Conservation (phyloP, 202 grass and related monocot genomes). For the Bolboschoenoplectus hybrid region DNA sequence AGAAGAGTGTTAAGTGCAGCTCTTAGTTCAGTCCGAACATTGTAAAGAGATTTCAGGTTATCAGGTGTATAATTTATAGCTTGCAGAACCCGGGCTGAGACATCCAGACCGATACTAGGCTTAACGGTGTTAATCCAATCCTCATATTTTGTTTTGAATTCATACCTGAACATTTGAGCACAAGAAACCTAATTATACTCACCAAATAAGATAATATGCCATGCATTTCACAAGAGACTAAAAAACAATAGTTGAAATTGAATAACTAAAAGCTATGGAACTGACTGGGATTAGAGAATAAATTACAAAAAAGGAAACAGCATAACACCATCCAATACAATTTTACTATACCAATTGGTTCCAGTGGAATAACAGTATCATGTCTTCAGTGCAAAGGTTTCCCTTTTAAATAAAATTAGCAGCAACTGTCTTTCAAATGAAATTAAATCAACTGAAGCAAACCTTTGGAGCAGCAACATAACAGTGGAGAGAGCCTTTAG, state of each 20-base stretch:
- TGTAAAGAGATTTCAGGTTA: conserved; percentile 86
- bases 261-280: not conserved
- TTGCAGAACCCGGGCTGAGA: conserved; percentile 68
- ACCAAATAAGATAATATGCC: conserved; percentile 15
- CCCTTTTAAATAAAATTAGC: not conserved
- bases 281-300: conserved; percentile 11
- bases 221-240: not conserved
- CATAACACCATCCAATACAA: not conserved
- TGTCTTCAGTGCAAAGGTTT: not conserved
- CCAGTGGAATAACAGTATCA: not conserved
- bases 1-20: conserved; percentile 84
- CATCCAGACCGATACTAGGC: conserved; percentile 80
- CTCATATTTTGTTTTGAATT: conserved; percentile 84
- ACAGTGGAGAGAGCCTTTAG: conserved; percentile 76
- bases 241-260: not conserved
- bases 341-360: not conserved
- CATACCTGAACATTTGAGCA: conserved; percentile 61
- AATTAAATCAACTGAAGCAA: conserved; percentile 43
- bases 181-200: conserved; percentile 7
- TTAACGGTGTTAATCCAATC: conserved; percentile 94
- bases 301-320: not conserved
- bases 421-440: not conserved
- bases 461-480: conserved; percentile 91
- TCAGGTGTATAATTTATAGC: conserved; percentile 76
- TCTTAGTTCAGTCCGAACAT: conserved; percentile 76